phyloP scores from a whole-genome alignment of 129 eudicot species.

The Lactuca sativa region DNA sequence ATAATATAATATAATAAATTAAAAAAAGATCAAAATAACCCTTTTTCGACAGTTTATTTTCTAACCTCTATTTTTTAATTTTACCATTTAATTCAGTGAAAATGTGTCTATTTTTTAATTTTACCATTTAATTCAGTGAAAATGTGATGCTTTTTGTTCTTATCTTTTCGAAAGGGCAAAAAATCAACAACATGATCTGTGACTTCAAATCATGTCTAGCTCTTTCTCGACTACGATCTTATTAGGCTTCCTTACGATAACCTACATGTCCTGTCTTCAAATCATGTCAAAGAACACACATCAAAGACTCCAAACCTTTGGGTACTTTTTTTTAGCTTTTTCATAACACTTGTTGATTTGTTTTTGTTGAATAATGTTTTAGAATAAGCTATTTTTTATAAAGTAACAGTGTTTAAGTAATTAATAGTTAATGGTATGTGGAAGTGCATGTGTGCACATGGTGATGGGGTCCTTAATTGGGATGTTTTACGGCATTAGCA shows the following conservation, averaged over 20 bases:
- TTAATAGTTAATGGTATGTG: slow-evolving; percentile 27
- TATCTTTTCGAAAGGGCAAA: not conserved
- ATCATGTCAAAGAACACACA: not conserved
- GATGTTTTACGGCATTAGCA: slow-evolving; percentile 33
- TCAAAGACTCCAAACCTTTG: slow-evolving; percentile 11
- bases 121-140: not conserved
- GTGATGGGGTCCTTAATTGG: slow-evolving; percentile 37
- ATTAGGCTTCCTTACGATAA: not conserved
- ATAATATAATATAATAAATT: too few species aligned
- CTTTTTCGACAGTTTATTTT: too few species aligned
- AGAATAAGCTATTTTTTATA: slow-evolving; percentile 18
- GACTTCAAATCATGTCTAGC: not conserved
- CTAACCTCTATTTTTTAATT: too few species aligned
- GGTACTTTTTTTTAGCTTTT: not conserved
- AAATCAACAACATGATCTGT: not conserved
- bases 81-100: too few species aligned
- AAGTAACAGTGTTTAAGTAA: slow-evolving; percentile 16
- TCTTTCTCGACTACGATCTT: not conserved
- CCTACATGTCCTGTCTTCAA: not conserved
- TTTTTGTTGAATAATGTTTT: slow-evolving; percentile 5
- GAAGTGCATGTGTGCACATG: slow-evolving; percentile 44
- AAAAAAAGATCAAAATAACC: too few species aligned
- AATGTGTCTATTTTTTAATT: too few species aligned
- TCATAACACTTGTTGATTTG: not conserved
- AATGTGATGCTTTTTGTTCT: not conserved